A percentile compares a stretch with the other conserved stretches of the same genome.
Conservation (phyloP, 306 rosid species). For the Oxytropis ochrocephala region DNA sequence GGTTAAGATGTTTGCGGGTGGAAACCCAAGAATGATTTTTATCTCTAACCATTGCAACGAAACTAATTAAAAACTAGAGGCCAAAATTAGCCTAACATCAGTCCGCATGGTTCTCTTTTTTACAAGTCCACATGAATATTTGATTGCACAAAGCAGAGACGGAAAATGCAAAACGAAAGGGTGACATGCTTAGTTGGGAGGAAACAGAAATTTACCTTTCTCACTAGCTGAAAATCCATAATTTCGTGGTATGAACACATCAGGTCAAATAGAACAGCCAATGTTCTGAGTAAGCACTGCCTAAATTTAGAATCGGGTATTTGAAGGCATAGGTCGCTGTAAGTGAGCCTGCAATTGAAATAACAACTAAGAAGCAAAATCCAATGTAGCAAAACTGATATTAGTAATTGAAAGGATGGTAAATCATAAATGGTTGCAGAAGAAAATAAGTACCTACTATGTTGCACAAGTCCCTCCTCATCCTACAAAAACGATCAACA, state of each 20-base stretch:
- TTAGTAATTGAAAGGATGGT: conserved; percentile 3
- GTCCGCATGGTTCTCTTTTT: not conserved
- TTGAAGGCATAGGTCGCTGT: conserved; percentile 91
- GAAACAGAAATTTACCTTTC: conserved; percentile 50
- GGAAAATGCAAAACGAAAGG: not conserved
- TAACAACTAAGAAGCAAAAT: conserved; percentile 28
- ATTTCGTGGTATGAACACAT: conserved; percentile 90
- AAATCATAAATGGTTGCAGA: conserved; percentile 22
- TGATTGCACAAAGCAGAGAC: not conserved
- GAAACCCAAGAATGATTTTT: not conserved
- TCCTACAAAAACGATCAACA: conserved; percentile 54
- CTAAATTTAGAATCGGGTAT: conserved; percentile 92
- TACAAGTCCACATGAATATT: conserved; percentile 7
- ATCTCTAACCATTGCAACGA: not conserved
- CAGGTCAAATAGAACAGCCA: conserved; percentile 69
- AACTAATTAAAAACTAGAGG: not conserved
- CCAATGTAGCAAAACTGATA: not conserved
- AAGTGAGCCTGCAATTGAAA: conserved; percentile 71
- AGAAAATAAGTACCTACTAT: conserved; percentile 62
- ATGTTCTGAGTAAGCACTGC: conserved; percentile 73
- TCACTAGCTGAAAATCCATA: conserved; percentile 73
- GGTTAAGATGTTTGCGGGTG: not conserved
- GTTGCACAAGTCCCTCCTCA: conserved; percentile 53
- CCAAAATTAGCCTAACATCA: not conserved
- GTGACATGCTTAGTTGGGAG: not conserved